phyloP scores from a whole-genome alignment of 139 green algal genomes.

The Deuterostichococcus epilithicus region DNA sequence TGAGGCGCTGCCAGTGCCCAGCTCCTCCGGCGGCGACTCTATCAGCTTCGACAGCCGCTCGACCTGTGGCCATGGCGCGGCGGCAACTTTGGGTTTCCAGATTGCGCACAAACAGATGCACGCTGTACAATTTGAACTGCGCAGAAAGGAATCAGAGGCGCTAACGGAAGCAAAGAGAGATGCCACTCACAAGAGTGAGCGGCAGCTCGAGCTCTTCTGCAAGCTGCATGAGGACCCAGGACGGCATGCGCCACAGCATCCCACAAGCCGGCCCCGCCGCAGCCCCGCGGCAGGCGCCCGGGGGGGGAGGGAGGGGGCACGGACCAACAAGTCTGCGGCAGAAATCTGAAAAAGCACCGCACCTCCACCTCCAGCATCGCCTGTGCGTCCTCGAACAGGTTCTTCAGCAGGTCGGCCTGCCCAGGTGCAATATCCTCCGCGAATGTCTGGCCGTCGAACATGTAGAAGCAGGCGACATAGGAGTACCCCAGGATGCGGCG shows the following conservation, averaged over 20 bases:
- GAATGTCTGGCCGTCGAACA: slow-evolving; percentile 80
- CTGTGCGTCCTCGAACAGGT: slow-evolving; percentile 90
- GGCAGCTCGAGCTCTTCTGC: no score
- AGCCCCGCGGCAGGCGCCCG: no score
- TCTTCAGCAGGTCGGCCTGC: slow-evolving; percentile 72
- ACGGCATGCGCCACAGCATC: no score
- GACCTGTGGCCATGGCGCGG: slow-evolving; percentile 33
- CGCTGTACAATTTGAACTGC: no score
- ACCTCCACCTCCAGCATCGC: slow-evolving; percentile 50
- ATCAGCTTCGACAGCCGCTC: slow-evolving; percentile 60
- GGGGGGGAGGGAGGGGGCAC: neutral
- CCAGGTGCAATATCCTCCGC: slow-evolving; percentile 59
- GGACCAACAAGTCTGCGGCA: slow-evolving; percentile 1
- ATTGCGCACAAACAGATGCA: neutral
- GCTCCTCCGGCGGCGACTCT: slow-evolving; percentile 14
- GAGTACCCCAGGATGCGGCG: slow-evolving; percentile 70
- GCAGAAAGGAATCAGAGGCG: neutral
- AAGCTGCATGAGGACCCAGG: no score
- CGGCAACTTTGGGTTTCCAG: neutral
- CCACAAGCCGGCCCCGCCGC: no score
- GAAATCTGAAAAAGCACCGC: neutral
- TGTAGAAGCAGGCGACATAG: slow-evolving; percentile 87
- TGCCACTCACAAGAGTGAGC: no score
- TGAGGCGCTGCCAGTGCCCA: slow-evolving; percentile 9
- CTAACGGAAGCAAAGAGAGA: no score